Conservation (phyloP, 441 rosid genomes). For the Breynia disticha region DNA sequence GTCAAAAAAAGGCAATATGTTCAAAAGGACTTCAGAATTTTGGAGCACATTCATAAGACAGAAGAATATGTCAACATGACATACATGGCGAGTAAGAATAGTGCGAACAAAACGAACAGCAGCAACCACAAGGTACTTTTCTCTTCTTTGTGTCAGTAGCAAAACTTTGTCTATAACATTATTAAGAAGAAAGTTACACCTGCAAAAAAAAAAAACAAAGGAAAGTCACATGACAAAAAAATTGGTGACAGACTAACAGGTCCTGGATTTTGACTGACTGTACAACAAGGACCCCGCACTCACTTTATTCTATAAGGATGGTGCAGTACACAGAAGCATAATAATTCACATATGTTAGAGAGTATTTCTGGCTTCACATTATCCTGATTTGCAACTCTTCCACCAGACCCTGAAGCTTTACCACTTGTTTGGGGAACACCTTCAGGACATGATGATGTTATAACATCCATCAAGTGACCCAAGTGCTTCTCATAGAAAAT, state of each 20-base stretch:
- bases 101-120: conserved; percentile 94
- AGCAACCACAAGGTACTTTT: conserved; percentile 95
- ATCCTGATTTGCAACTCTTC: conserved; percentile 36
- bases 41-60: not conserved
- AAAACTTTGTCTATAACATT: conserved; percentile 80
- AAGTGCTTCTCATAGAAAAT: conserved; percentile 96
- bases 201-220: conserved; percentile 32
- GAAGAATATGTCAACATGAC: conserved; percentile 23
- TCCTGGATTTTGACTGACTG: not conserved
- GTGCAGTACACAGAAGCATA: conserved; percentile 93
- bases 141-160: conserved; percentile 76
- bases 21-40: not conserved
- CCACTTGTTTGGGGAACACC: conserved; percentile 27
- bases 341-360: conserved; percentile 80
- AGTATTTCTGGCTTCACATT: conserved; percentile 81
- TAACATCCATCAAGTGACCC: conserved; percentile 80
- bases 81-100: conserved; percentile 77
- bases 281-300: conserved; percentile 18
- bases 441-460: conserved; percentile 62
- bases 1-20: conserved; percentile 3
- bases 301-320: conserved; percentile 96
- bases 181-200: conserved; percentile 90
- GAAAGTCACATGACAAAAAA: conserved; percentile 1
- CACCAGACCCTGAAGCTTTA: conserved; percentile 36
- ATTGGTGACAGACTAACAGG: too few species aligned